Base-by-base conservation (phyloP, 1,284 basidiomycete species). In the Chondrostereum purpureum region DNA sequence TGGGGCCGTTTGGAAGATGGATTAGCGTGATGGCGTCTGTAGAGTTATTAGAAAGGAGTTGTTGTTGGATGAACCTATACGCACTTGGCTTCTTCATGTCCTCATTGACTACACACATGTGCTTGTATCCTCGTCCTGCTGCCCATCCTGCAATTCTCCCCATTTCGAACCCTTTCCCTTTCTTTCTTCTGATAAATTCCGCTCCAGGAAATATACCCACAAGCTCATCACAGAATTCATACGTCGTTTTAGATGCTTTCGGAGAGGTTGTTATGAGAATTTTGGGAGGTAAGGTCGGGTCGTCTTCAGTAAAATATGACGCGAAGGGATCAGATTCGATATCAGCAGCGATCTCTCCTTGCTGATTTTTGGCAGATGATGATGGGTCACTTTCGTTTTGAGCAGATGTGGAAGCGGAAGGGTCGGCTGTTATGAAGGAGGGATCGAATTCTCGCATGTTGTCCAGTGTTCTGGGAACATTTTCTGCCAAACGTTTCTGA, bases 131-230 rank as follows among this genome's bases (percentile, higher is more conserved):
- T 55, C 96, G 70, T 41, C 83, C 86, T 3, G 88, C 84, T 16
- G 93, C 92, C 96, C 96, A 99, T 1, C 86, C 80, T 27, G 94
- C 91, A 54, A 99, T 92, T 54, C 86, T 77, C 1, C 93, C 93
- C 51, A 99, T 73, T 67, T 97, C 94, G 56, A 91, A 98, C 1
- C 92, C 92, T 53, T 91, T 88, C 1, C 92, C 92, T 62, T 92
- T 93, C 58, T 90, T 88, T 46, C 96, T 72, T 49, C 86, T 79
- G 41, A 94, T 84, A 59, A 96, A 92, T 60, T 99, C 92, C 1
- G 92, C 91, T 4, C 96, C 96, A 20, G 96, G 95, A 58, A 99
- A 92, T 31, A 99, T 73, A 4, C 84, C 87, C 21, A 90, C 85
- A 8, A 99, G 67, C 63, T 99, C 95, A 52, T 93, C 88, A 55